Evolutionary conservation across 1,284 basidiomycete species (phyloP).

Genomic region (Naganishia albida): DNA sequence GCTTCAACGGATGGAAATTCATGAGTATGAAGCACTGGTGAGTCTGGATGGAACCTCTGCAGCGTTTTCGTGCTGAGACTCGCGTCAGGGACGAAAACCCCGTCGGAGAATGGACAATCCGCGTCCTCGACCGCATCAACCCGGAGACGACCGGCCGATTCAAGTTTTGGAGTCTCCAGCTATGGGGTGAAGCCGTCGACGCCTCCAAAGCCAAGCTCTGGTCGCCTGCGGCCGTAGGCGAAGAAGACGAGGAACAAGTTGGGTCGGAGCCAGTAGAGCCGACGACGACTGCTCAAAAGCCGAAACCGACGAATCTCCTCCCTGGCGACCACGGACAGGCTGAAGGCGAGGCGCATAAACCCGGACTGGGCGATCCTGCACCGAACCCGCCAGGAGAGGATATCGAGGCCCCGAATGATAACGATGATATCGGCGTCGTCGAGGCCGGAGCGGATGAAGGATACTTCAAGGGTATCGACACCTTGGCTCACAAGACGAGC

Average conservation of each 20-base stretch:
- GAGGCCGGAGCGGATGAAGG: conserved; percentile 66
- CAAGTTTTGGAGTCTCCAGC: conserved; percentile 85
- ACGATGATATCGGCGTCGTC: conserved; percentile 34
- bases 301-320: conserved; percentile 85
- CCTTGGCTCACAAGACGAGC: conserved; percentile 77
- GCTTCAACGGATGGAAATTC: conserved; percentile 93
- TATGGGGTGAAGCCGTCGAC: conserved; percentile 91
- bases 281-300: conserved; percentile 60
- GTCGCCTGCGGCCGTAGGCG: conserved; percentile 49
- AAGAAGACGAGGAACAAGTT: conserved; percentile 53
- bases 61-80: neutral
- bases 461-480: conserved; percentile 80
- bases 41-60: conserved; percentile 43
- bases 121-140: conserved; percentile 73
- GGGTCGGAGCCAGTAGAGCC: conserved; percentile 56
- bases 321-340: conserved; percentile 76
- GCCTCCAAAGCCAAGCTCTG: conserved; percentile 67
- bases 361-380: conserved; percentile 39
- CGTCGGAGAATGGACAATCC: conserved; percentile 88
- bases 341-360: conserved; percentile 46
- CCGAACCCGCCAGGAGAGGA: conserved; percentile 31
- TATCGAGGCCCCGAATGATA: neutral
- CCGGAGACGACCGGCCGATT: conserved; percentile 72
- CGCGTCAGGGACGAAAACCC: conserved; percentile 81
- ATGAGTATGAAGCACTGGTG: conserved; percentile 99